Percentiles rank a stretch among this genome's conserved stretches.
phyloP scores from a whole-genome alignment of 2,329 filamentous ascomycete species.

The Fusarium robinianum region DNA sequence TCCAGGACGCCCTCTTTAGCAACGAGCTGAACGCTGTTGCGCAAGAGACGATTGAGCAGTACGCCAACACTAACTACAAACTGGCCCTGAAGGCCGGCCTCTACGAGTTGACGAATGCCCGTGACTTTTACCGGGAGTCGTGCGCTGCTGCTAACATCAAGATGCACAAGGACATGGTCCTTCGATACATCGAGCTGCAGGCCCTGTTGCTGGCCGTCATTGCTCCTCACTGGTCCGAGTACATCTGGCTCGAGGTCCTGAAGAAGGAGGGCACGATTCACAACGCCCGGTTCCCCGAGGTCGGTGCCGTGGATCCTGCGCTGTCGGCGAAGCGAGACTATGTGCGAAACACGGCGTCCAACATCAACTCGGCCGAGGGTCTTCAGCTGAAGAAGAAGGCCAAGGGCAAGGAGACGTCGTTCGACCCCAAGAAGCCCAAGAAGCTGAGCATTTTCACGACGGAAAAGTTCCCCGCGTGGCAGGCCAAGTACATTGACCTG shows the following conservation, averaged over 20 bases:
- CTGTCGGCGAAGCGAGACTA: conserved; percentile 83
- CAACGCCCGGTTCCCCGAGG: conserved; percentile 62
- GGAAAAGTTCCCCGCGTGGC: conserved; percentile 83
- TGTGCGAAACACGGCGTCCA: conserved; percentile 73
- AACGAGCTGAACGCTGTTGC: conserved; percentile 90
- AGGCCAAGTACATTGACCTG: conserved; percentile 85
- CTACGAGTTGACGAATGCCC: conserved; percentile 87
- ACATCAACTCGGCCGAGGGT: conserved; percentile 80
- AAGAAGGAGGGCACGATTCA: conserved; percentile 78
- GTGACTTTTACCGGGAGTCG: conserved; percentile 88
- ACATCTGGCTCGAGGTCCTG: conserved; percentile 91
- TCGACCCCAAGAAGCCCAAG: conserved; percentile 91
- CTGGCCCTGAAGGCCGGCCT: conserved; percentile 83
- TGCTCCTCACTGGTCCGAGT: conserved; percentile 91
- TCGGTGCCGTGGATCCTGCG: conserved; percentile 65
- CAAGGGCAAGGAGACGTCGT: conserved; percentile 85
- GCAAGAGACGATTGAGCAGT: conserved; percentile 77
- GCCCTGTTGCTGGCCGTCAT: conserved; percentile 81
- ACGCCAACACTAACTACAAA: conserved; percentile 75
- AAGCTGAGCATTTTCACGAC: conserved; percentile 86
- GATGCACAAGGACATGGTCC: conserved; percentile 82
- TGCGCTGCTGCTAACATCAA: conserved; percentile 75
- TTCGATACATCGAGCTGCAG: conserved; percentile 85
- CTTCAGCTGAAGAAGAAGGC: conserved; percentile 84
- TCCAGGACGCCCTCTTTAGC: conserved; percentile 87